Conservation (phyloP, 441 rosid species). For the Eutrema salsugineum region DNA sequence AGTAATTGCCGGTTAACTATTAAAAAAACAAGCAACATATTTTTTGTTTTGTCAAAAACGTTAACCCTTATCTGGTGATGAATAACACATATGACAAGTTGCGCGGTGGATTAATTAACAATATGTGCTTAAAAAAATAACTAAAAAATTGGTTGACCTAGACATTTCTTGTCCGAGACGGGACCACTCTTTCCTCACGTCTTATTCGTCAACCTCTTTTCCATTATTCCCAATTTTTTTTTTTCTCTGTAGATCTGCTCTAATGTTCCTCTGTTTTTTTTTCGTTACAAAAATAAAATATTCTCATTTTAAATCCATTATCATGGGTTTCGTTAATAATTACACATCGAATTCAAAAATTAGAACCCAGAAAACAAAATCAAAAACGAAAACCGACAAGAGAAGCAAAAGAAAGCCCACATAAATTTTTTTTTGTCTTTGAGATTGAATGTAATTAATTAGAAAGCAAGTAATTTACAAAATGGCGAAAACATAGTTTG, state of each 20-base stretch:
- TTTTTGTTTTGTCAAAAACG: too few species aligned
- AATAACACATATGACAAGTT: not conserved
- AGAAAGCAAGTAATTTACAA: not conserved
- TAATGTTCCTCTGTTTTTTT: too few species aligned
- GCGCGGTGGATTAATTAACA: not conserved
- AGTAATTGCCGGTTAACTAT: too few species aligned
- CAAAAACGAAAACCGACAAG: not conserved
- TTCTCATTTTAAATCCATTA: not conserved
- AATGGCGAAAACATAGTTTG: too few species aligned
- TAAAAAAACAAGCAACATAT: too few species aligned
- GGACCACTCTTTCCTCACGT: not conserved
- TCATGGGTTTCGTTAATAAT: not conserved
- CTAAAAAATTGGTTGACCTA: not conserved
- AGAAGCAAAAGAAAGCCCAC: not conserved
- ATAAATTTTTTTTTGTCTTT: not conserved
- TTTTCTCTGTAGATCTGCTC: not conserved
- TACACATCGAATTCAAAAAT: not conserved
- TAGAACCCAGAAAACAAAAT: not conserved
- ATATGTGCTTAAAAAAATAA: too few species aligned
- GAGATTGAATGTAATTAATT: not conserved
- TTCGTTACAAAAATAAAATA: not conserved
- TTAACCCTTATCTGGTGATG: too few species aligned
- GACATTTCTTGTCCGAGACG: slow-evolving; percentile 1
- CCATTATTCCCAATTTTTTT: not conserved
- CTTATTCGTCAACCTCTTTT: not conserved